These are phyloP conservation scores for Amylocystis lapponica DNA, from an alignment of 768 basidiomycete species.

Conservation along the genomic window DNA sequence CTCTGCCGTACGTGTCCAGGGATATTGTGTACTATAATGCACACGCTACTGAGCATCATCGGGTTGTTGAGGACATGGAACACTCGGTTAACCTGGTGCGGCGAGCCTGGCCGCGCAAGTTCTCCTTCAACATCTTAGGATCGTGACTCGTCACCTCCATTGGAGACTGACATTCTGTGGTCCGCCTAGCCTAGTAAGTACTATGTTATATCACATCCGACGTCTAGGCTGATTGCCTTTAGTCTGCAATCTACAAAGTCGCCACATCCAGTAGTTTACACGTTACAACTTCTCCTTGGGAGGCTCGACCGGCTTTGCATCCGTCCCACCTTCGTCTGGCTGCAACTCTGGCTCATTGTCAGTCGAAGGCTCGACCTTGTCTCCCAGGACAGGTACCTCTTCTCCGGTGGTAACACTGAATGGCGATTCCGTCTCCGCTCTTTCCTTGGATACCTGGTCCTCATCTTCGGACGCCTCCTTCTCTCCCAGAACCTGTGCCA, in stretches of 20 bases:
- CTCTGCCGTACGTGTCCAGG: slow-evolving; percentile 37
- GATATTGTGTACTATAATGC: slow-evolving; percentile 37
- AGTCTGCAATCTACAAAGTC: too few species aligned
- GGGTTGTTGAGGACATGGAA: slow-evolving; percentile 37
- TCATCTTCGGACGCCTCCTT: slow-evolving; percentile 1
- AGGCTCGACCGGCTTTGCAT: not conserved
- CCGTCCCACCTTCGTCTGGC: not conserved
- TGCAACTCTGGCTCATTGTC: too few species aligned
- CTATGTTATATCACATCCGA: too few species aligned
- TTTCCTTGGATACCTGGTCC: not conserved
- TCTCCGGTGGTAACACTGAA: not conserved
- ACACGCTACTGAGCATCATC: slow-evolving; percentile 27
- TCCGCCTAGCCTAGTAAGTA: too few species aligned
- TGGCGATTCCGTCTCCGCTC: not conserved
- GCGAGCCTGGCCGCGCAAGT: too few species aligned
- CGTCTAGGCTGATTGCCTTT: too few species aligned
- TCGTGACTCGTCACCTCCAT: too few species aligned
- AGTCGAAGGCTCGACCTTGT: not conserved
- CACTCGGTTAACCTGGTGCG: slow-evolving; percentile 59
- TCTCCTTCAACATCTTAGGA: too few species aligned
- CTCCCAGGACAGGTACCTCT: slow-evolving; percentile 1
- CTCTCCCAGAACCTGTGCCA: slow-evolving; percentile 25
- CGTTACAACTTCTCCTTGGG: slow-evolving; percentile 2
- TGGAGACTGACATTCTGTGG: too few species aligned
- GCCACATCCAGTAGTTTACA: too few species aligned